Conservation (phyloP, 345 rosid species). For the Syzygium aqueum region DNA sequence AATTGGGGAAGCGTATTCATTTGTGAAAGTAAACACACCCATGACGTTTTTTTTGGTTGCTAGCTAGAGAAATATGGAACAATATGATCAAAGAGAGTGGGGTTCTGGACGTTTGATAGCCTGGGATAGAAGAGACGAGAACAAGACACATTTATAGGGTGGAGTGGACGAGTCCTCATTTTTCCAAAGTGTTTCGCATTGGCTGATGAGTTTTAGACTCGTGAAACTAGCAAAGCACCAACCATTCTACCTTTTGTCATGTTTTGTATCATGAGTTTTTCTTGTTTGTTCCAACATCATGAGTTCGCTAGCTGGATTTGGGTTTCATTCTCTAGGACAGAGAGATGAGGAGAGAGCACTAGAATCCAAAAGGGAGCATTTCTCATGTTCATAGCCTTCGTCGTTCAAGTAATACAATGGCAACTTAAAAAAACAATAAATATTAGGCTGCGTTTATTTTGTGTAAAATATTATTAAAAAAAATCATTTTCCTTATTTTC, state of each 20-base stretch:
- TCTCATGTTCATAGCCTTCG: background rate
- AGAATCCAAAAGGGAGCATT: background rate
- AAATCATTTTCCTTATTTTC: too few relatives aligned
- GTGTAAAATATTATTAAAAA: too few relatives aligned
- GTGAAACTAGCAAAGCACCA: background rate
- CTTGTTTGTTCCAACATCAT: background rate
- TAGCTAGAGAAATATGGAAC: background rate
- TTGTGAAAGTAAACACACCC: constrained; percentile 11
- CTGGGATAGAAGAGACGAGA: background rate
- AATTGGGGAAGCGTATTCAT: constrained; percentile 9
- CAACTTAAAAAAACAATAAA: background rate
- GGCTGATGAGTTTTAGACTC: background rate
- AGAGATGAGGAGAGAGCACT: background rate
- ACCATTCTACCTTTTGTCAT: background rate
- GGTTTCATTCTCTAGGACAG: background rate
- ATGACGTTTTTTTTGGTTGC: background rate
- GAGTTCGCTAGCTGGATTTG: background rate
- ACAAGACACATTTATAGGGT: background rate
- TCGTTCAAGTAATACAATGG: background rate
- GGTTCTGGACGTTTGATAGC: background rate
- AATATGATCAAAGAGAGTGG: background rate
- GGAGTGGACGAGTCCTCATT: background rate
- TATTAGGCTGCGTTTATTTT: too few relatives aligned
- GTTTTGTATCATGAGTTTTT: background rate
- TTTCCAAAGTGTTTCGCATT: background rate